Evolutionary conservation across 2,329 filamentous ascomycete genomes (phyloP), one percentile per base, ranked within the genome.

Genomic region (Didymella exigua): DNA sequence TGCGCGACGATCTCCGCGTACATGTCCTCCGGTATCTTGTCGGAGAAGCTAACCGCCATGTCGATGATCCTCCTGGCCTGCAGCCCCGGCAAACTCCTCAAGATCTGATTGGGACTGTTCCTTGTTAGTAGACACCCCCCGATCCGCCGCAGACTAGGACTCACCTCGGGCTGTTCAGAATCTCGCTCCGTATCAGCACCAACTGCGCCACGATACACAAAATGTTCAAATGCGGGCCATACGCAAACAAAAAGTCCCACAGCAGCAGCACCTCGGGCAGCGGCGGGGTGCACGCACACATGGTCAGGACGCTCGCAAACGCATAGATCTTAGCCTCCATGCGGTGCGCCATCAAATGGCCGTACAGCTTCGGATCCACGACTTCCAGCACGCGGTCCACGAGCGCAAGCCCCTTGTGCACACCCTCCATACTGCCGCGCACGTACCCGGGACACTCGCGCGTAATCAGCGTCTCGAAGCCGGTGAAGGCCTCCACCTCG

Each of bases 161-260:
- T 62, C 79, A 96, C 93, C 90, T 96, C 6, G 89, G 84, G 53
- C 90, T 96, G 53, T 86, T 86, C 65, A 99, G 78, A 48, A 99
- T 87, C 58, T 91, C 87, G 52, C 93, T 89, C 55, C 93, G 83
- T 77, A 97, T 91, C 67, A 96, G 84, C 43, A 97, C 88, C 47
- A 99, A 80, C 77, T 99, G 95, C 13, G 93, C 93, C 14, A 98
- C 95, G 61, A 99, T 97, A 73, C 95, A 98, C 19, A 99, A 78
- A 51, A 99, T 91, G 70, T 99, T 99, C 58, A 99, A 76, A 74
- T 99, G 95, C 30, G 92, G 88, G 0, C 95, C 95, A 65, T 97
- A 99, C 0, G 95, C 93, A 70, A 99, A 96, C 19, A 99, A 77
- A 66, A 99, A 99, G 74, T 99, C 95, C 95, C 95, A 99, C 2